A percentile compares a stretch with the other conserved stretches of the same genome.
Evolutionary conservation across 2,329 filamentous ascomycete species (phyloP).

Genomic region (Hymenoscyphus infarciens): DNA sequence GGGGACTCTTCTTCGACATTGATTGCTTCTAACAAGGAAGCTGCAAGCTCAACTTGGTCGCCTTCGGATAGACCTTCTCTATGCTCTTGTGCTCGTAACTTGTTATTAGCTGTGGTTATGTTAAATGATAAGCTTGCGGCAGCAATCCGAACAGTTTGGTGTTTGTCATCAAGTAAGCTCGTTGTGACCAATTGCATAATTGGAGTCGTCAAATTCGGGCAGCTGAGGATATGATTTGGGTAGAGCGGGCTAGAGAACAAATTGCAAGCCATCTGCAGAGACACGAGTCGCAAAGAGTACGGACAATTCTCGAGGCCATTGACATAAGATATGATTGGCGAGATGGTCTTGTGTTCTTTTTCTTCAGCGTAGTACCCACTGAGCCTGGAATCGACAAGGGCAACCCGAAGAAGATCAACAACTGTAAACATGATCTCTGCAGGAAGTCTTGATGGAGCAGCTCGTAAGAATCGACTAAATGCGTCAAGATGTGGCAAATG

Average conservation of each 20-base stretch:
- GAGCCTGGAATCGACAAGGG: slow-evolving; percentile 72
- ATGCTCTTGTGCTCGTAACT: slow-evolving; percentile 54
- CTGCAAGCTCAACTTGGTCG: slow-evolving; percentile 77
- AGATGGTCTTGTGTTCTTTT: slow-evolving; percentile 57
- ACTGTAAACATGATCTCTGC: slow-evolving; percentile 70
- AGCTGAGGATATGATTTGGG: slow-evolving; percentile 56
- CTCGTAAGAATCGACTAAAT: slow-evolving; percentile 60
- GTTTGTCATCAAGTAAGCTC: slow-evolving; percentile 73
- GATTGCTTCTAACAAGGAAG: slow-evolving; percentile 74
- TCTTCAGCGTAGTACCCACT: slow-evolving; percentile 84
- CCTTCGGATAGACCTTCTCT: slow-evolving; percentile 60
- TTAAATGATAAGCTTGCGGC: slow-evolving; percentile 84
- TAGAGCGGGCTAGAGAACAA: slow-evolving; percentile 75
- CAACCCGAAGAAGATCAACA: slow-evolving; percentile 78
- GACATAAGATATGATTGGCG: slow-evolving; percentile 57
- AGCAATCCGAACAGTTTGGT: slow-evolving; percentile 73
- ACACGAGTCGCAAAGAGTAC: slow-evolving; percentile 79
- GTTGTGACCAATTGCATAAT: slow-evolving; percentile 69
- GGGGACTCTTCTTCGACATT: slow-evolving; percentile 54
- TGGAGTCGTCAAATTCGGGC: slow-evolving; percentile 49
- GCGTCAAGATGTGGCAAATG: slow-evolving; percentile 66
- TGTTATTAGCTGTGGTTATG: slow-evolving; percentile 67
- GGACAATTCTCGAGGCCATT: slow-evolving; percentile 58
- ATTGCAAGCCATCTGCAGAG: slow-evolving; percentile 80
- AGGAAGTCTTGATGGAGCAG: slow-evolving; percentile 53